Evolutionary conservation across 805 yeast species (phyloP), one percentile per base, ranked within the genome.

Genomic region (Saccharomycopsis schoenii): DNA sequence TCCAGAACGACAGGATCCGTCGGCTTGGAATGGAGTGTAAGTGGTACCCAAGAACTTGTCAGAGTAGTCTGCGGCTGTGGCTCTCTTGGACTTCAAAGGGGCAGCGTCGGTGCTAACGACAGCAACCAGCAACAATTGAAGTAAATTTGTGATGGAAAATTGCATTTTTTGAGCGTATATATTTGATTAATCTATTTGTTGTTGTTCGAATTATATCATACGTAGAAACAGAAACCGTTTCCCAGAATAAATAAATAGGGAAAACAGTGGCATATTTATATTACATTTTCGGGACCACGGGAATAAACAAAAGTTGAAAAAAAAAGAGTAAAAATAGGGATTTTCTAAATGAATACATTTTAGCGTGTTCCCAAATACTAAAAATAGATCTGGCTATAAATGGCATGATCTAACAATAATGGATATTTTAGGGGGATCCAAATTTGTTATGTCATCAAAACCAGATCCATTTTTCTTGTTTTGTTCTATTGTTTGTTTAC

Each of bases 11-110:
- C 89, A 84, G 40, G 76, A 69, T 61, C 86, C 83, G 61, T 74
- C 69, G 65, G 77, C 74, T 56, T 81, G 72, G 75, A 84, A 84
- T 57, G 89, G 88, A 15, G 88, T 80, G 73, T 84, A 84, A 43
- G 88, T 80, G 68, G 84, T 81, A 71, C 89, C 89, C 68, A 80
- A 82, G 61, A 64, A 64, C 14, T 37, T 55, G 19, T 40, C 42
- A 43, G 51, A 55, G 55, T 58, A 64, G 29, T 58, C 61, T 40
- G 66, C 61, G n/a, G 52, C 52, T 19, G 52, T 24, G 34, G 52
- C 12, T 36, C 56, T 29, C 14, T 52, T 52, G 41, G 29, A 10
- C 14, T 19, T 50, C 39, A 41, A 50, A 37, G 57, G 25, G 14
- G 56, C 39, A 34, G 39, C 41, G 24, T 52, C 41, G 41, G 19